Base-by-base conservation (phyloP, 169 alveolate genomes). In the Eimeria sp. region DNA sequence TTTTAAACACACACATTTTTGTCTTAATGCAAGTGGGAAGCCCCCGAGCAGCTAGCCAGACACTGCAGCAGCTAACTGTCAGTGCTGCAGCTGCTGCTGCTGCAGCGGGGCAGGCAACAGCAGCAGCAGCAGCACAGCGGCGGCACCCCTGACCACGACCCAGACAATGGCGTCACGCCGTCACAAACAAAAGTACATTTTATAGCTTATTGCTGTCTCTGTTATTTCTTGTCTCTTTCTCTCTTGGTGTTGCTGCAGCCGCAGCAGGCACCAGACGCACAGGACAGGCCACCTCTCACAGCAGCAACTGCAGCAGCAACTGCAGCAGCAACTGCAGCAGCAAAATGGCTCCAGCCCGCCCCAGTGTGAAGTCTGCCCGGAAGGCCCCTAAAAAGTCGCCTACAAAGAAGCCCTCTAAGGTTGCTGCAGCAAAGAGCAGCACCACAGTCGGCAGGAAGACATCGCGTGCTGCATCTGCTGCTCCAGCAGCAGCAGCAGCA, bases 311-410 rank as follows among this genome's bases (percentile, higher is more conserved):
- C 93, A 85, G 93, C 76, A n/a, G 90, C 93, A 85, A 72, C 93
- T 8, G 62, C 80, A 60, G 82, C 82, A 85, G 93, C 93, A 62
- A 72, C 93, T 56, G 91, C 91, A 85, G 93, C 93, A 85, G 93
- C 93, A 85, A 85, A 43, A 85, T 85, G 93, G 93, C 93, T 18
- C 82, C 93, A 62, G 93, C 93, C 71, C 93, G 93, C 93, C 93
- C 93, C 93, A 85, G 80, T 40, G 93, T 85, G 64, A 85, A 85
- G 93, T 37, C 93, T 64, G 93, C 93, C 60, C 58, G 93, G 49
- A 85, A 85, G 93, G 93, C 93, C 93, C 93, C 93, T 49, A 85
- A 85, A 85, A 85, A 85, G 52, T 37, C 93, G 33, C 58, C 93
- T 43, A 25, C 82, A 64, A 85, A 85, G 80, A 85, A 85, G 80